These are phyloP conservation scores for Globisporangium canariense DNA, from an alignment of 352 stramenopile genomes.

Conservation along the genomic window DNA sequence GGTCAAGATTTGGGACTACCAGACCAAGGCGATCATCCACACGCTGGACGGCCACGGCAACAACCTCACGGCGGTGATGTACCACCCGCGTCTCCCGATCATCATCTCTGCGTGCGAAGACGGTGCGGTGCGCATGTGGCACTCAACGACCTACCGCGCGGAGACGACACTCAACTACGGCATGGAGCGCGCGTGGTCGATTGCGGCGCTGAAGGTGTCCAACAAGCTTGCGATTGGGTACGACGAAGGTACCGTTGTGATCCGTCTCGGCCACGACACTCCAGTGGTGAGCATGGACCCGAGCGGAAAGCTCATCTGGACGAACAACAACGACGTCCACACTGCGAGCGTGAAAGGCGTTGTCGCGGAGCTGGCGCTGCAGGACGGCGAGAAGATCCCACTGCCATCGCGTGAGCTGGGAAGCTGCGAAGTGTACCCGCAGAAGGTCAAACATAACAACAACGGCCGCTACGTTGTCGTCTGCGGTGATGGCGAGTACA, in stretches of 20 bases:
- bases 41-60: conserved; percentile 98
- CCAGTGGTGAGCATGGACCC: conserved; percentile 98
- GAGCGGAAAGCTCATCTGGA: conserved; percentile 97
- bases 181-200: conserved; percentile 97
- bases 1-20: conserved; percentile 99
- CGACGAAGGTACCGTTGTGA: conserved; percentile 93
- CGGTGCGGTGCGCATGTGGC: conserved; percentile 93
- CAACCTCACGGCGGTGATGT: conserved; percentile 97
- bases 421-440: conserved; percentile 97
- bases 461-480: conserved; percentile 98
- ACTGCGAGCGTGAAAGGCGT: conserved; percentile 91
- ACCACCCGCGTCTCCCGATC: conserved; percentile 98
- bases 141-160: conserved; percentile 93
- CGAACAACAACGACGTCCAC: conserved; percentile 98
- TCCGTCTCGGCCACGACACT: conserved; percentile 97
- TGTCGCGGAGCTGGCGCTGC: conserved; percentile 65
- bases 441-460: conserved; percentile 98
- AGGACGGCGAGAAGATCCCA: conserved; percentile 88
- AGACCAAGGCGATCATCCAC: conserved; percentile 99
- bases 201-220: conserved; percentile 74
- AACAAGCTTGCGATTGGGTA: conserved; percentile 96
- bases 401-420: conserved; percentile 91
- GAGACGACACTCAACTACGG: conserved; percentile 99
- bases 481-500: conserved; percentile 99
- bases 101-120: conserved; percentile 98